phyloP scores from a whole-genome alignment of 805 yeast species.

The Zygosaccharomyces rouxii region DNA sequence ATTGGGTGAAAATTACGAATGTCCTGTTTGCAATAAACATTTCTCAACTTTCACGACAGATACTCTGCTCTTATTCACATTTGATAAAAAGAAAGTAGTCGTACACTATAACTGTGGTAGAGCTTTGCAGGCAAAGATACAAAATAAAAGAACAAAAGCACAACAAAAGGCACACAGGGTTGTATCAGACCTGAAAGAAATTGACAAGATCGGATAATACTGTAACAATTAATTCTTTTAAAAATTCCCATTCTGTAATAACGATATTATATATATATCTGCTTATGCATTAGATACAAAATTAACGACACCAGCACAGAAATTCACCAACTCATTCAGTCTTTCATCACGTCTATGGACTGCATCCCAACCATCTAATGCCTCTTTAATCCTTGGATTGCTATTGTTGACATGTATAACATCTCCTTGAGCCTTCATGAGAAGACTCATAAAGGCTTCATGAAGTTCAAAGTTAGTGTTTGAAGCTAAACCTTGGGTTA shows the following conservation, averaged over 20 bases:
- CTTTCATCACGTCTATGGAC: constrained; percentile 43
- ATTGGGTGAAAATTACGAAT: constrained; percentile 44
- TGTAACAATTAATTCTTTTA: neutral
- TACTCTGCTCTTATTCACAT: constrained; percentile 18
- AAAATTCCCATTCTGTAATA: no score
- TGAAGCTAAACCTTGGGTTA: constrained; percentile 51
- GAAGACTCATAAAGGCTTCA: constrained; percentile 74
- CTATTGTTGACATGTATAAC: constrained; percentile 45
- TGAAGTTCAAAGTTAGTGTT: constrained; percentile 69
- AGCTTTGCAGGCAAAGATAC: constrained; percentile 17
- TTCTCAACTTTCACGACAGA: constrained; percentile 21
- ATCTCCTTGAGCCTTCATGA: constrained; percentile 79
- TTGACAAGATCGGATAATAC: neutral
- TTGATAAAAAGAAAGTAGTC: constrained; percentile 15
- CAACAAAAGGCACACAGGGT: constrained; percentile 9
- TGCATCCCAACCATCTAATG: constrained; percentile 48
- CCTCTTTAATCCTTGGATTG: constrained; percentile 40
- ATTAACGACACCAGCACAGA: constrained; percentile 73
- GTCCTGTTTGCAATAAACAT: constrained; percentile 53
- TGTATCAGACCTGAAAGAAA: constrained; percentile 9
- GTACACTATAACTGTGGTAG: constrained; percentile 32
- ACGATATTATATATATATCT: neutral
- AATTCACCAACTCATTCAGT: constrained; percentile 67
- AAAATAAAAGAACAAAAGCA: constrained; percentile 12
- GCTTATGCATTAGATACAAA: constrained; percentile 42